Percentiles rank a stretch among this genome's conserved stretches.
Evolutionary conservation across 139 green algal genomes (phyloP).

Genomic region (Coccomyxa sp.): DNA sequence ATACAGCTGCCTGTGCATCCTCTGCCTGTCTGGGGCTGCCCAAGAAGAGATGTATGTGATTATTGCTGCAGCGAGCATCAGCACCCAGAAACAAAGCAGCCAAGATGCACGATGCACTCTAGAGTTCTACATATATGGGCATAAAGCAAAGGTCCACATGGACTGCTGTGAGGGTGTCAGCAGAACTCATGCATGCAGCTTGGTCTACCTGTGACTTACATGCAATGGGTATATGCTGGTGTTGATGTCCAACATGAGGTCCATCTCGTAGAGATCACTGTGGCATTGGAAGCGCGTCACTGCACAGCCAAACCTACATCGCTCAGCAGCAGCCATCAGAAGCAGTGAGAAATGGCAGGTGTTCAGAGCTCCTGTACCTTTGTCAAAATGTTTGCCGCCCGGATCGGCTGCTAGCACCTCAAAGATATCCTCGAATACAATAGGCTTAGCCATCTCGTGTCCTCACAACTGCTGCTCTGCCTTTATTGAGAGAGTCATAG

Average conservation of each 20-base stretch:
- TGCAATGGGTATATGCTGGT: conserved; percentile 88
- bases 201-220: conserved; percentile 18
- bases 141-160: not conserved
- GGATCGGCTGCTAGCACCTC: conserved; percentile 82
- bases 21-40: too few relatives aligned
- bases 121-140: not conserved
- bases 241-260: conserved; percentile 91
- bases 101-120: too few relatives aligned
- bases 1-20: too few relatives aligned
- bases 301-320: conserved; percentile 38
- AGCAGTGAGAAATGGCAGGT: too few relatives aligned
- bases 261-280: conserved; percentile 90
- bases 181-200: too few relatives aligned
- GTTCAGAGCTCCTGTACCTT: too few relatives aligned
- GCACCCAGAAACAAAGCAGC: too few relatives aligned
- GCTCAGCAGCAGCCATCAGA: not conserved
- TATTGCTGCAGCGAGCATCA: not conserved
- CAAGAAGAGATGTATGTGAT: too few relatives aligned
- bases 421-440: conserved; percentile 96
- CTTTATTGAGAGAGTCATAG: too few relatives aligned
- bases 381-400: conserved; percentile 97
- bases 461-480: too few relatives aligned
- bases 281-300: conserved; percentile 77
- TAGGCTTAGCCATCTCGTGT: too few relatives aligned
- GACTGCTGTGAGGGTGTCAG: too few relatives aligned